Base-by-base conservation (phyloP, 768 basidiomycete species). In the Podaxis carcinomalis region DNA sequence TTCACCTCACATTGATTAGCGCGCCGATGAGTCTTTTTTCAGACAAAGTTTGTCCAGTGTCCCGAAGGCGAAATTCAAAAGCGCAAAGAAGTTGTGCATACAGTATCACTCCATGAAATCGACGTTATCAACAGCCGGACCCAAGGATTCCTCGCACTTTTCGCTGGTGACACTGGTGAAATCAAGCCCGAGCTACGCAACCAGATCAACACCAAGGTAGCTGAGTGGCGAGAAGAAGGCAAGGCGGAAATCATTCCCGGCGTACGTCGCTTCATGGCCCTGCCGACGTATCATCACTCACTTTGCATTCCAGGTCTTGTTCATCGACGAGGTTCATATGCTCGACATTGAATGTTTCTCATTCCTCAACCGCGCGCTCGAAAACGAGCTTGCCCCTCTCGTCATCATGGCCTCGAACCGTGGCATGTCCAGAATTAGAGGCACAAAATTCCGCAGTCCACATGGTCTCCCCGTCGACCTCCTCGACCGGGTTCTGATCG, bases 251-350 rank as follows among this genome's bases (percentile, higher is more conserved):
- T 98, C 61, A 90, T 98, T 3, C 96, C 96, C 39, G 96, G 96
- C 3, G 96, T 96, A 69, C 53, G 86, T 83, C 35, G 3, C 21
- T 16, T 53, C 50, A 51, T 56, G 28, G 2, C 14, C 55, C 11
- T 14, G n/a, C 28, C 7, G 1, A 1, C 25, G 56, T 59, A 10
- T 44, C 4, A 16, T 40, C 14, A 27, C 60, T 57, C n/a, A 50
- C 47, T 56, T 44, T 40, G 49, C 52, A 7, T 65, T 19, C 42
- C 67, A 95, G 93, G 93, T 97, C n/a, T 80, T 97, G 11, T 98
- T 98, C 79, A 97, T 98, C 67, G 96, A 98, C 74, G 96, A 98
- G 76, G 96, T 98, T 11, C 96, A 98, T 80, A 99, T 99, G 96
- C 87, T 99, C 65, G 96, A 99, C 73, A 98, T 99, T 64, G 96